phyloP scores from a whole-genome alignment of 2,329 filamentous ascomycete genomes.

The Biscogniauxia marginata region DNA sequence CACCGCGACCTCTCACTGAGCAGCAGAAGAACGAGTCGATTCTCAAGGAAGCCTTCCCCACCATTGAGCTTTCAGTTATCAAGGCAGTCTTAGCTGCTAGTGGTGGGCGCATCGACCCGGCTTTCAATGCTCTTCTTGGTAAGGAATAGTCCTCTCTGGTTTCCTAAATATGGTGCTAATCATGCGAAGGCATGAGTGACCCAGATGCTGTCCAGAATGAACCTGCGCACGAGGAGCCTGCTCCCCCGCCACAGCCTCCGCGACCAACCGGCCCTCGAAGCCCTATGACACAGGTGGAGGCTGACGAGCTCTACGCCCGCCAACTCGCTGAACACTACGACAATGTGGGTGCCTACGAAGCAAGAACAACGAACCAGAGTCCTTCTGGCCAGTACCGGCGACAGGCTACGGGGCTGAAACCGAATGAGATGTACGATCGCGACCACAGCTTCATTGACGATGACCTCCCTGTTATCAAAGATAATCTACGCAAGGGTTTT shows the following conservation, averaged over 20 bases:
- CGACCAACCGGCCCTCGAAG: slow-evolving; percentile 60
- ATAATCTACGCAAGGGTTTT: slow-evolving; percentile 93
- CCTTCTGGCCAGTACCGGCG: slow-evolving; percentile 35
- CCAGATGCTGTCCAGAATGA: slow-evolving; percentile 63
- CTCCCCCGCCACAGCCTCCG: slow-evolving; percentile 77
- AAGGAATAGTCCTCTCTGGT: slow-evolving; percentile 27
- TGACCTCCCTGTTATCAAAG: slow-evolving; percentile 87
- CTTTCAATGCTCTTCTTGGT: slow-evolving; percentile 93
- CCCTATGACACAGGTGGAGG: slow-evolving; percentile 77
- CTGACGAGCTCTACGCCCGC: slow-evolving; percentile 87
- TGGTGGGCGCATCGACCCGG: slow-evolving; percentile 82
- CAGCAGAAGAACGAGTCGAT: slow-evolving; percentile 84
- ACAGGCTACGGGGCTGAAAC: slow-evolving; percentile 51
- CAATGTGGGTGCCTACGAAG: slow-evolving; percentile 57
- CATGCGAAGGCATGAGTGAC: slow-evolving; percentile 68
- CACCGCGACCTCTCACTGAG: slow-evolving; percentile 77
- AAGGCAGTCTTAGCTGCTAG: slow-evolving; percentile 87
- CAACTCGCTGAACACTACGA: slow-evolving; percentile 92
- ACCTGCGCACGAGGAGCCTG: slow-evolving; percentile 48
- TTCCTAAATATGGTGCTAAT: slow-evolving; percentile 14
- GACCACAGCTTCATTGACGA: slow-evolving; percentile 95
- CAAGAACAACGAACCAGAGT: slow-evolving; percentile 49
- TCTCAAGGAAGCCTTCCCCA: slow-evolving; percentile 90
- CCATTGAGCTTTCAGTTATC: slow-evolving; percentile 75
- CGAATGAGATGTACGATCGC: slow-evolving; percentile 60